A percentile compares a stretch with the other conserved stretches of the same genome.
phyloP scores from a whole-genome alignment of 768 basidiomycete genomes.

The Kwoniella sp. region DNA sequence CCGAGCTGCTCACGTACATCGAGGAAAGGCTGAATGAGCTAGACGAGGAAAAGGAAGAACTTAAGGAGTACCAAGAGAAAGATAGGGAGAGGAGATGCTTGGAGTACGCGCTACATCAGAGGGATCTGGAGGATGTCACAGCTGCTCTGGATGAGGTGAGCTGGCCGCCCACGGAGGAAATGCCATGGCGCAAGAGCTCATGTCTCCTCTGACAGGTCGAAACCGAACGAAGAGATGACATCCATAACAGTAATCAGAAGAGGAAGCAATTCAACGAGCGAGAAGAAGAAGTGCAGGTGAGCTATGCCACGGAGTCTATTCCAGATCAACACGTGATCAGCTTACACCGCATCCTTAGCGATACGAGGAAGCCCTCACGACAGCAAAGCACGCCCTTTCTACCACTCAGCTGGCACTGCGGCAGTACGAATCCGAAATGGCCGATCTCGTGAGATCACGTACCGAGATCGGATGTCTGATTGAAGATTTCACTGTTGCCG shows the following conservation, averaged over 20 bases:
- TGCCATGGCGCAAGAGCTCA: constrained; percentile 11
- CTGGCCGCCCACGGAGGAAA: not conserved
- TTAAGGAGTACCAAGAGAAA: constrained; percentile 89
- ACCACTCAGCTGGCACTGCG: constrained; percentile 70
- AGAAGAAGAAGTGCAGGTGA: constrained; percentile 81
- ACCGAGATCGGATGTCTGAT: constrained; percentile 86
- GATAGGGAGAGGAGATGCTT: constrained; percentile 91
- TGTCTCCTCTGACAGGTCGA: constrained; percentile 56
- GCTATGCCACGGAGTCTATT: constrained; percentile 45
- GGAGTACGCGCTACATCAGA: constrained; percentile 90
- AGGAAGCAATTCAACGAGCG: constrained; percentile 79
- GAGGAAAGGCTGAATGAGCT: constrained; percentile 85
- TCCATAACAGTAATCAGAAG: constrained; percentile 79
- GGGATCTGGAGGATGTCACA: constrained; percentile 85
- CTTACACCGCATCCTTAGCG: constrained; percentile 60
- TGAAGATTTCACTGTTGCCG: constrained; percentile 71
- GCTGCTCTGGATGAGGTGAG: constrained; percentile 80
- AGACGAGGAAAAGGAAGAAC: constrained; percentile 96
- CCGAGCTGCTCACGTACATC: constrained; percentile 84
- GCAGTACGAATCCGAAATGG: constrained; percentile 79
- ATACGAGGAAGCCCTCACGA: constrained; percentile 72
- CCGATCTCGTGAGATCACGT: constrained; percentile 77
- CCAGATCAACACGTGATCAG: not conserved
- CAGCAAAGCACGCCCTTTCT: constrained; percentile 71
- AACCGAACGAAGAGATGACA: constrained; percentile 72